phyloP scores from a whole-genome alignment of 73 alveolate genomes.

The Paraurostyla sp. region DNA sequence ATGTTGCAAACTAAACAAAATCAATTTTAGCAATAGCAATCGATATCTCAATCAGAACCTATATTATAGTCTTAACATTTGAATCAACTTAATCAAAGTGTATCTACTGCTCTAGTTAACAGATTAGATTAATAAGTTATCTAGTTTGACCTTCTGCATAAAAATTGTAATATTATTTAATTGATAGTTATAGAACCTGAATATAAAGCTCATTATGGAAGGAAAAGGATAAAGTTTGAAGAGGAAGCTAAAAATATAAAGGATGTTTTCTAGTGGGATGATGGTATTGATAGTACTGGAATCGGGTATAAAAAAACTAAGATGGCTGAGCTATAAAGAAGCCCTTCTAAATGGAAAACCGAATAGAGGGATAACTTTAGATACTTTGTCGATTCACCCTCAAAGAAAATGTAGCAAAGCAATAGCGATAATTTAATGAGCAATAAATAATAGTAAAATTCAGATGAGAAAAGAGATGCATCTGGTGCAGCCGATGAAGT shows the following conservation, averaged over 20 bases:
- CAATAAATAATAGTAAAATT: not conserved
- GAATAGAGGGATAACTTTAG: constrained; percentile 28
- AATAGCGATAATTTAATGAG: not conserved
- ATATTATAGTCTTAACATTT: not conserved
- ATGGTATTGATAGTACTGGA: no score
- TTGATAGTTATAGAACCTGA: constrained; percentile 14
- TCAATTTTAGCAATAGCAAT: not conserved
- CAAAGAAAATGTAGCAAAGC: not conserved
- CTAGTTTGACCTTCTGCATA: not conserved
- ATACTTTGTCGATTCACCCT: constrained; percentile 17
- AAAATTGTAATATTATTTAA: not conserved
- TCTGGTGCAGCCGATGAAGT: no score
- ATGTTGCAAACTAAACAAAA: not conserved
- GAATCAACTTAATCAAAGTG: not conserved
- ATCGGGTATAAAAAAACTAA: constrained; percentile 8
- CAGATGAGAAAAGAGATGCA: no score
- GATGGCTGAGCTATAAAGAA: constrained; percentile 19
- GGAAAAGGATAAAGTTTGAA: constrained; percentile 25
- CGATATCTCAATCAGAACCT: not conserved
- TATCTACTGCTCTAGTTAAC: no score
- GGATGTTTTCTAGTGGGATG: constrained; percentile 52
- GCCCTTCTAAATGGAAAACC: constrained; percentile 35
- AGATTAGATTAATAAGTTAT: constrained; percentile 3
- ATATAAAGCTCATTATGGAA: constrained; percentile 16
- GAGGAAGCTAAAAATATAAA: constrained; percentile 22